These are phyloP conservation scores for Trichoderma sp. DNA, from an alignment of 2,329 filamentous ascomycete genomes.

Conservation along the genomic window DNA sequence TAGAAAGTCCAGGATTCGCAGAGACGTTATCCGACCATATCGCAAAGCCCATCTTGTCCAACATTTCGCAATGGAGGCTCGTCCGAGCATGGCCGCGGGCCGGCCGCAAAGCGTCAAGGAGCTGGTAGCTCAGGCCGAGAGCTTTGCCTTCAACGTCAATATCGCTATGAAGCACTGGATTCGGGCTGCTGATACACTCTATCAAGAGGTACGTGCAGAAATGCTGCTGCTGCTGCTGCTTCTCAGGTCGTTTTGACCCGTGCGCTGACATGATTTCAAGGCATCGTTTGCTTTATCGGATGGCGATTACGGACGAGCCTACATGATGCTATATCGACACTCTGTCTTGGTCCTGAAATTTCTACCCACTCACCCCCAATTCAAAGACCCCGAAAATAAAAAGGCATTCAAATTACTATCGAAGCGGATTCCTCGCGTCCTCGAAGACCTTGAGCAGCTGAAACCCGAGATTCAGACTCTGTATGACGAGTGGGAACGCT, in stretches of 20 bases:
- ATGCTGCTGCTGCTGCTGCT: background rate
- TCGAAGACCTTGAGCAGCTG: constrained; percentile 71
- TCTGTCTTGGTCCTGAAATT: constrained; percentile 78
- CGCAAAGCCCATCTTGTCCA: background rate
- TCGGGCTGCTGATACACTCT: constrained; percentile 73
- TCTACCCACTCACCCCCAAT: constrained; percentile 73
- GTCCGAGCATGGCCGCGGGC: constrained; percentile 35
- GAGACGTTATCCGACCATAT: constrained; percentile 12
- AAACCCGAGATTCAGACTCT: constrained; percentile 74
- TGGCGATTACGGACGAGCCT: constrained; percentile 82
- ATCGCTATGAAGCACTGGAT: constrained; percentile 81
- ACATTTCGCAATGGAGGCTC: constrained; percentile 30
- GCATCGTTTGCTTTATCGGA: constrained; percentile 82
- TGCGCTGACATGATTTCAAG: constrained; percentile 45
- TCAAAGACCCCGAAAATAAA: constrained; percentile 62
- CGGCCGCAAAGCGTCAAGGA: constrained; percentile 70
- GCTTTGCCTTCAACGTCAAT: constrained; percentile 76
- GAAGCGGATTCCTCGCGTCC: constrained; percentile 53
- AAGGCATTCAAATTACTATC: constrained; percentile 57
- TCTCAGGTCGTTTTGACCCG: background rate
- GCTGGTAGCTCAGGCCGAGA: constrained; percentile 70
- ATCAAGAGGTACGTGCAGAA: constrained; percentile 64
- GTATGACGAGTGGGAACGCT: constrained; percentile 65
- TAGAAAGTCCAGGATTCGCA: constrained; percentile 15
- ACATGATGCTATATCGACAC: constrained; percentile 87